Percentiles rank a stretch among this genome's conserved stretches.
phyloP scores from a whole-genome alignment of 192 early-diverging fungal species.

The Coemansia sp. region DNA sequence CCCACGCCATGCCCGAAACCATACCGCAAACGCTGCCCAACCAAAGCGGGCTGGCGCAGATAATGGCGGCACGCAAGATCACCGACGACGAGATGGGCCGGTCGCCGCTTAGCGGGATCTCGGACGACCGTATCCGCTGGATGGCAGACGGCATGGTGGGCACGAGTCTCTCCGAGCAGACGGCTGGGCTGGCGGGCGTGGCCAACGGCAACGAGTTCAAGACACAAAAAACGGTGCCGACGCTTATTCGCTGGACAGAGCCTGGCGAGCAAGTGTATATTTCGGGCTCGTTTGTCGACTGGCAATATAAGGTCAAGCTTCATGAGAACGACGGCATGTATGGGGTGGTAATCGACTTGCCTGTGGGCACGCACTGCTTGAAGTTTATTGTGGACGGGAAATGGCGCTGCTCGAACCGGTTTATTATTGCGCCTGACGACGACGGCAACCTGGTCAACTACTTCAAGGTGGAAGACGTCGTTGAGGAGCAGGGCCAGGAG shows the following conservation, averaged over 20 bases:
- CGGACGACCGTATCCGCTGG: slow-evolving; percentile 37
- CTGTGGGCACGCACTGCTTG: slow-evolving; percentile 90
- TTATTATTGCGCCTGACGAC: slow-evolving; percentile 86
- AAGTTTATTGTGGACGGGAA: slow-evolving; percentile 99
- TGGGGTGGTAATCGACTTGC: slow-evolving; percentile 67
- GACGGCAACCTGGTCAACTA: slow-evolving; percentile 97
- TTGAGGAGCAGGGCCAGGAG: slow-evolving; percentile 34
- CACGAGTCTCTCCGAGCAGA: background rate
- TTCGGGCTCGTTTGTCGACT: slow-evolving; percentile 96
- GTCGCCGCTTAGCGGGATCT: slow-evolving; percentile 44
- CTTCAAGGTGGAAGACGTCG: slow-evolving; percentile 77
- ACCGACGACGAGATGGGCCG: slow-evolving; percentile 31
- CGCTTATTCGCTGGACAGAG: slow-evolving; percentile 79
- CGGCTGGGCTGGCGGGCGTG: slow-evolving; percentile 8
- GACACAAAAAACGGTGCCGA: slow-evolving; percentile 62
- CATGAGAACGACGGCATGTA: slow-evolving; percentile 43
- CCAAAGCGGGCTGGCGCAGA: slow-evolving; percentile 48
- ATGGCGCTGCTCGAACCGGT: slow-evolving; percentile 92
- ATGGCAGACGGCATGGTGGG: slow-evolving; percentile 21
- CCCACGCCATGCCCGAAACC: slow-evolving; percentile 43
- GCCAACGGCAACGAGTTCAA: slow-evolving; percentile 4
- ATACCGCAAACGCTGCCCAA: slow-evolving; percentile 53
- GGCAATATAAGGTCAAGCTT: slow-evolving; percentile 90
- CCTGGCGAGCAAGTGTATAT: slow-evolving; percentile 83
- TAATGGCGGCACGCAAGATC: slow-evolving; percentile 48